Evolutionary conservation across 768 basidiomycete species (phyloP).

Genomic region (Clavulina sp.): DNA sequence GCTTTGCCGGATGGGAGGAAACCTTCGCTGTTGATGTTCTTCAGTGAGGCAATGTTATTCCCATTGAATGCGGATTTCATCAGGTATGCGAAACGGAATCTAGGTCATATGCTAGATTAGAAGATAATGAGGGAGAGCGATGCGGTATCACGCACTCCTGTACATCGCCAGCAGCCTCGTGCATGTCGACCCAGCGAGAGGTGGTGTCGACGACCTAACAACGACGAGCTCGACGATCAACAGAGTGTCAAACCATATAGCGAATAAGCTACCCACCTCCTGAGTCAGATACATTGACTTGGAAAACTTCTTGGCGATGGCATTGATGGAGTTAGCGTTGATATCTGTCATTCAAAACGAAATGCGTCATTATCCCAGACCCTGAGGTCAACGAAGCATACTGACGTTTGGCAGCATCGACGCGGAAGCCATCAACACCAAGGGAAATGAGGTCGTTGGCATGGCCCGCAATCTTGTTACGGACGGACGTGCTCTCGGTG

Average conservation of each 20-base stretch:
- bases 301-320: constrained; percentile 31
- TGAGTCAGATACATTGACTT: constrained; percentile 40
- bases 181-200: not conserved
- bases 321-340: constrained; percentile 31
- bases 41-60: constrained; percentile 32
- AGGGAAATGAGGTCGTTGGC: constrained; percentile 43
- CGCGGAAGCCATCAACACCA: constrained; percentile 40
- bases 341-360: constrained; percentile 28
- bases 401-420: constrained; percentile 29
- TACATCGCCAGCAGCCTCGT: not conserved
- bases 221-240: too few species aligned
- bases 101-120: constrained; percentile 4
- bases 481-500: constrained; percentile 44
- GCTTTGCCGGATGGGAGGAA: constrained; percentile 38
- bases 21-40: constrained; percentile 33
- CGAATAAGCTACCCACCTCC: too few species aligned
- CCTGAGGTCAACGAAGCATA: too few species aligned
- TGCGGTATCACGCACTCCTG: not conserved
- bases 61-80: constrained; percentile 35
- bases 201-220: not conserved
- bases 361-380: not conserved
- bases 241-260: too few species aligned
- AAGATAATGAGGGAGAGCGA: not conserved
- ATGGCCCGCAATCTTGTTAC: constrained; percentile 35
- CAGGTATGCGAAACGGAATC: constrained; percentile 41